Percentiles rank a stretch among this genome's conserved stretches.
These are phyloP conservation scores for Cladosporium sp. DNA, from an alignment of 2,329 filamentous ascomycete genomes.

Conservation along the genomic window DNA sequence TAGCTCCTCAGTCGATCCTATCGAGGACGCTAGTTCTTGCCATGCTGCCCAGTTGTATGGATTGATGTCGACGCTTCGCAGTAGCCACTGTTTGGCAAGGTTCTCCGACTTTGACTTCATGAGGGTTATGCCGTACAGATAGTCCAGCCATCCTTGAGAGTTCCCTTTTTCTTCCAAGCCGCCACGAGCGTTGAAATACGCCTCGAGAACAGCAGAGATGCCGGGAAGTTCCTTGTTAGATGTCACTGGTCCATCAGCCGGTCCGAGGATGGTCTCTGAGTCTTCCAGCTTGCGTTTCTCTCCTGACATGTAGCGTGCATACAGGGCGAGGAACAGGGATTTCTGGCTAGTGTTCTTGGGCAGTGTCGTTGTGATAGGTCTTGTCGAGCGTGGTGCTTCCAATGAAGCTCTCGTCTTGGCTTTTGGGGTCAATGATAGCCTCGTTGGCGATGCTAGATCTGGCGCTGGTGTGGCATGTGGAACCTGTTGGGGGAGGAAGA, in stretches of 20 bases:
- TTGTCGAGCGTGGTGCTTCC: slow-evolving; percentile 2
- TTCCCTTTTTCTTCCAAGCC: slow-evolving; percentile 34
- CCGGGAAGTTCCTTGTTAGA: slow-evolving; percentile 80
- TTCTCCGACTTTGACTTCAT: slow-evolving; percentile 88
- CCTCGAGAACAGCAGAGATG: slow-evolving; percentile 73
- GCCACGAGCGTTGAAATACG: slow-evolving; percentile 71
- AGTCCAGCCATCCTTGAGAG: slow-evolving; percentile 88
- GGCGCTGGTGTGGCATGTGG: slow-evolving; percentile 47
- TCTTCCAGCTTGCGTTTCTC: slow-evolving; percentile 97
- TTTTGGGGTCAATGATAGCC: slow-evolving; percentile 63
- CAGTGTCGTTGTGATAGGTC: slow-evolving; percentile 10
- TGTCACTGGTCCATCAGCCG: slow-evolving; percentile 81
- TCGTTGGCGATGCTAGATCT: slow-evolving; percentile 42
- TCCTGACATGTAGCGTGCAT: slow-evolving; percentile 87
- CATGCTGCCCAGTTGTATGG: slow-evolving; percentile 98
- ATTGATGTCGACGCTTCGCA: slow-evolving; percentile 83
- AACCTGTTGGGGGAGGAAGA: slow-evolving; percentile 66
- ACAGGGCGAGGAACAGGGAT: slow-evolving; percentile 86
- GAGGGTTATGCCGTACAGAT: slow-evolving; percentile 86
- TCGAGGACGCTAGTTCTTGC: slow-evolving; percentile 83
- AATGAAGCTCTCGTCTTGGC: slow-evolving; percentile 18
- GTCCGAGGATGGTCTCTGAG: slow-evolving; percentile 94
- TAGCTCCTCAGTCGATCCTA: slow-evolving; percentile 79
- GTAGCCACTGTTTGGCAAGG: slow-evolving; percentile 80
- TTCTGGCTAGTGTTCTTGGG: slow-evolving; percentile 71